Base-by-base conservation (phyloP, 352 stramenopile species). In the Phytophthora quininea region DNA sequence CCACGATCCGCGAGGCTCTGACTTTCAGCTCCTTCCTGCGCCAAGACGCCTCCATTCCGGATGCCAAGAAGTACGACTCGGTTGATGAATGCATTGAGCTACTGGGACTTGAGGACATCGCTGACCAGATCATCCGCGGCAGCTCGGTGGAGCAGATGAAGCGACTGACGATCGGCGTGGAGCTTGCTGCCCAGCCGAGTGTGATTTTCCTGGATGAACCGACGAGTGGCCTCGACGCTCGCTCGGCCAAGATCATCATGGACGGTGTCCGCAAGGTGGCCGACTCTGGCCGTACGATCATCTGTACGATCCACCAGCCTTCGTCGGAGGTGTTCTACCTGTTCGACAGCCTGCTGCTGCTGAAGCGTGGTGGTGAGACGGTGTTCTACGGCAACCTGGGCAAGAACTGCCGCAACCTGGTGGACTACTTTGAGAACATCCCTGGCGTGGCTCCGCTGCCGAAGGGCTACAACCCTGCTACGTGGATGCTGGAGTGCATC, bases 251-350 rank as follows among this genome's bases (percentile, higher is more conserved):
- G 43, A 2, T 58, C 1, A 50, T 58, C 24, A 58, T 58, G 53
- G 53, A 58, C 24, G 53, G 53, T 40, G 53, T 58, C 15, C 53
- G 53, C 37, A 58, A 58, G 24, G 53, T 58, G 38, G 53, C 53
- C 0, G 38, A 58, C 27, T 50, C 37, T 1, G 54, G 54, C 9
- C 40, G 54, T 42, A 60, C 53, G 5, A 52, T 97, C 15, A 67
- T 95, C 0, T 94, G 91, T 30, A 95, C 87, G 31, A 97, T 97
- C 66, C 90, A 97, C 68, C 90, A 97, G 71, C 90, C 90, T 7
- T 80, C 76, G 9, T 79, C 76, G 6, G 79, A 93, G 46, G 79
- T 96, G 2, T 95, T 96, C 31, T 79, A 82, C n/a, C 79, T 82
- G 35, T 93, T 95, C 69, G 84, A 96, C 69, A 73, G 79, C 40